Evolutionary conservation across 441 rosid species (phyloP).

Genomic region (Omphalea diandra): DNA sequence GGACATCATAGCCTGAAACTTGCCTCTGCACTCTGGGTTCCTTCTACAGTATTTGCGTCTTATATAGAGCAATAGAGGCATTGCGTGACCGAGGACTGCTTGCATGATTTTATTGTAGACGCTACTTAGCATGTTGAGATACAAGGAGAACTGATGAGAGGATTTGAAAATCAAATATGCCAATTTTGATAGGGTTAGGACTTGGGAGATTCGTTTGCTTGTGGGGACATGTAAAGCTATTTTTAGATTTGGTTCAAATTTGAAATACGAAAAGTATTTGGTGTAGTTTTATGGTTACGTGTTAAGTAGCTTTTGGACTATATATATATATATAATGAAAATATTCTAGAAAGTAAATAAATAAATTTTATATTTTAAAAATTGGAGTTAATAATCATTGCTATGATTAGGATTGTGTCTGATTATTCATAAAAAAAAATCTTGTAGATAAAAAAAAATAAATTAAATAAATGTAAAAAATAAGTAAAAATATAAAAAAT

Average conservation of each 20-base stretch:
- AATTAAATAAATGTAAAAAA: no score
- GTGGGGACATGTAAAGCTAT: neutral
- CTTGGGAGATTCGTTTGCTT: neutral
- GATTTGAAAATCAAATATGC: neutral
- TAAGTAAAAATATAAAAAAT: no score
- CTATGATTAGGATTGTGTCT: no score
- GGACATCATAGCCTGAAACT: slow-evolving; percentile 42
- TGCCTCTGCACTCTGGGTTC: neutral
- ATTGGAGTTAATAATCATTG: no score
- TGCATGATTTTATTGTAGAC: neutral
- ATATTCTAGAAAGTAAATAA: no score
- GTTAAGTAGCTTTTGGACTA: no score
- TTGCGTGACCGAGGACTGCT: neutral
- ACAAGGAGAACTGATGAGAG: neutral
- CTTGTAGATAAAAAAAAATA: no score
- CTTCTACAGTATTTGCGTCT: neutral
- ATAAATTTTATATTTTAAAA: no score
- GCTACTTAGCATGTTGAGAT: neutral
- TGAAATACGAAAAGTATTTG: neutral
- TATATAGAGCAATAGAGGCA: neutral
- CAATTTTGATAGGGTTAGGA: neutral
- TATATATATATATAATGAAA: no score
- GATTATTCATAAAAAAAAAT: no score
- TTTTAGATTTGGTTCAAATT: neutral
- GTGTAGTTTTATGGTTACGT: no score